Conservation (phyloP, 2,329 filamentous ascomycete genomes). For the Cercospora canescens region DNA sequence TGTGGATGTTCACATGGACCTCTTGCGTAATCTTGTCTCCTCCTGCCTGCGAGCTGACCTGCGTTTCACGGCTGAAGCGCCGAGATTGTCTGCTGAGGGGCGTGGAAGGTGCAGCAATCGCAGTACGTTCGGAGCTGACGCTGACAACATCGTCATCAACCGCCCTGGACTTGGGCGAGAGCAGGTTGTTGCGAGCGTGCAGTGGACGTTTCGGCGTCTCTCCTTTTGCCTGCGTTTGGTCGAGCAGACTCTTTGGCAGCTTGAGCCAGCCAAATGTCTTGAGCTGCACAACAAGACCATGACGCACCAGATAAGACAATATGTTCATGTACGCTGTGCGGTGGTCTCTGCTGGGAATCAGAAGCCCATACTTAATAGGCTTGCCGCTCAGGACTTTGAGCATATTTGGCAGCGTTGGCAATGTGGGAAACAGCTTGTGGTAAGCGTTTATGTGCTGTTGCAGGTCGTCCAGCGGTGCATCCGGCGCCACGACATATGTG, state of each 20-base stretch:
- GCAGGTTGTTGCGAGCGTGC: conserved; percentile 21
- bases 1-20: conserved; percentile 19
- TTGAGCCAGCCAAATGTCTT: conserved; percentile 84
- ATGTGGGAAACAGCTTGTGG: conserved; percentile 75
- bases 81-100: conserved; percentile 11
- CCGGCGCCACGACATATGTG: conserved; percentile 87
- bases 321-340: conserved; percentile 86
- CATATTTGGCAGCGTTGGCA: conserved; percentile 82
- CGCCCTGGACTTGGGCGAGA: conserved; percentile 27
- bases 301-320: conserved; percentile 87
- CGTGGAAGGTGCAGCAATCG: conserved; percentile 18
- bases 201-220: conserved; percentile 9
- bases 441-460: conserved; percentile 70
- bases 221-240: neutral
- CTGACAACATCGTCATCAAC: conserved; percentile 31
- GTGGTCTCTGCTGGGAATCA: conserved; percentile 85
- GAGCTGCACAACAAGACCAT: conserved; percentile 91
- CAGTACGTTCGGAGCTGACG: conserved; percentile 29
- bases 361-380: conserved; percentile 77
- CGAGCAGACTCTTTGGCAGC: conserved; percentile 64
- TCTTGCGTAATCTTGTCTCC: neutral
- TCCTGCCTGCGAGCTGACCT: neutral
- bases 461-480: conserved; percentile 75
- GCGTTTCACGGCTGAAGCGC: conserved; percentile 15
- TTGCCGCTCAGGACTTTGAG: conserved; percentile 78